phyloP scores from a whole-genome alignment of 1,284 basidiomycete species.

The Ceratobasidium sp. region DNA sequence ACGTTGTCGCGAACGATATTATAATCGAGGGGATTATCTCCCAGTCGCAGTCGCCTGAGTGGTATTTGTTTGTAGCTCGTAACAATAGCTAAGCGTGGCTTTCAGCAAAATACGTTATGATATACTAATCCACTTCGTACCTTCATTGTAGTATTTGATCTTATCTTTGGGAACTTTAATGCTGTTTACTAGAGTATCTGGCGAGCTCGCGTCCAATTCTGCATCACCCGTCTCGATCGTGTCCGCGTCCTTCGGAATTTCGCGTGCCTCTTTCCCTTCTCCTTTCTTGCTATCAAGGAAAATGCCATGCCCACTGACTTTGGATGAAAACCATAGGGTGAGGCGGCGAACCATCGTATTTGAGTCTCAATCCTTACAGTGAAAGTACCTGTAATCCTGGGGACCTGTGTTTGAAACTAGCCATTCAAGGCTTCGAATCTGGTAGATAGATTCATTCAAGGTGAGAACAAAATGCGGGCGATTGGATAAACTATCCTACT shows the following conservation, averaged over 20 bases:
- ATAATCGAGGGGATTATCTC: too few relatives aligned
- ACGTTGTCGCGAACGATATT: not conserved
- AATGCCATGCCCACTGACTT: not conserved
- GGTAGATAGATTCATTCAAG: not conserved
- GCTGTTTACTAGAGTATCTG: not conserved
- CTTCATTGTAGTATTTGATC: constrained; percentile 1
- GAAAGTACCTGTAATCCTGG: not conserved
- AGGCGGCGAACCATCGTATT: not conserved
- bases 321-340: not conserved
- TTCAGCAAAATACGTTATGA: not conserved
- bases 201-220: not conserved
- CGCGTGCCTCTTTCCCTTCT: too few relatives aligned
- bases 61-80: not conserved
- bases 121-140: not conserved
- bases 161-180: not conserved
- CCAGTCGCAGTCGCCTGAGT: too few relatives aligned
- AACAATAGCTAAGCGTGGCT: not conserved
- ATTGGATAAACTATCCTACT: too few relatives aligned
- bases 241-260: too few relatives aligned
- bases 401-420: not conserved
- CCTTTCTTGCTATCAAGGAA: too few relatives aligned
- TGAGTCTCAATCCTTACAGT: not conserved
- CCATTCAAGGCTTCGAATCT: not conserved
- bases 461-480: too few relatives aligned
- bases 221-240: not conserved